phyloP scores from a whole-genome alignment of 75 land plant species.

The Pseudotsuga menziesii region DNA sequence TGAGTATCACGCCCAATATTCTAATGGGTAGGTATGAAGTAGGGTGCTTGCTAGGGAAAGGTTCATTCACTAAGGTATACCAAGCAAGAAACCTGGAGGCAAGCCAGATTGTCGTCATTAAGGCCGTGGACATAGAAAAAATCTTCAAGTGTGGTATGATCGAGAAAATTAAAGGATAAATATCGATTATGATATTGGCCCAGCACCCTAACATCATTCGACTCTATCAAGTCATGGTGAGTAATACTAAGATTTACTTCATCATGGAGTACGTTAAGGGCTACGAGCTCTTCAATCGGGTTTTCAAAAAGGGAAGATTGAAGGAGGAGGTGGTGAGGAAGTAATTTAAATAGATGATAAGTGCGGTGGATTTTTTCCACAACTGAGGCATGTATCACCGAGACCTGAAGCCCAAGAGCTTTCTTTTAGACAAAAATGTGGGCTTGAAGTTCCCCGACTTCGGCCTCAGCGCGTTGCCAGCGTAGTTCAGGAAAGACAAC shows the following conservation, averaged over 20 bases:
- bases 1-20: too few species aligned
- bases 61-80: slow-evolving; percentile 12
- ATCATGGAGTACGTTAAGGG: too few species aligned
- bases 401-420: too few species aligned
- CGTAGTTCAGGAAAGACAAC: slow-evolving; percentile 42
- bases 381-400: too few species aligned
- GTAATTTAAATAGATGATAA: slow-evolving; percentile 54
- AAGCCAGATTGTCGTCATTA: slow-evolving; percentile 8
- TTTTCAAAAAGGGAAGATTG: neutral
- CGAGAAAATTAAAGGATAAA: too few species aligned
- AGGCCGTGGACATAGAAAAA: too few species aligned
- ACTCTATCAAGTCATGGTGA: too few species aligned
- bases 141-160: too few species aligned
- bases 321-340: slow-evolving; percentile 44
- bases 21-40: slow-evolving; percentile 9
- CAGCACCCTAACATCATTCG: too few species aligned
- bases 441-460: slow-evolving; percentile 44
- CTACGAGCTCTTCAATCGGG: slow-evolving; percentile 13
- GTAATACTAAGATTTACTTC: too few species aligned
- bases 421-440: slow-evolving; percentile 43
- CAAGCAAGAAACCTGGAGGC: neutral
- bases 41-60: slow-evolving; percentile 8
- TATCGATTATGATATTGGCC: too few species aligned
- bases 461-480: too few species aligned
- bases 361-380: slow-evolving; percentile 45